These are phyloP conservation scores for Rhodotorula sp. DNA, from an alignment of 1,284 basidiomycete genomes.

Conservation along the genomic window DNA sequence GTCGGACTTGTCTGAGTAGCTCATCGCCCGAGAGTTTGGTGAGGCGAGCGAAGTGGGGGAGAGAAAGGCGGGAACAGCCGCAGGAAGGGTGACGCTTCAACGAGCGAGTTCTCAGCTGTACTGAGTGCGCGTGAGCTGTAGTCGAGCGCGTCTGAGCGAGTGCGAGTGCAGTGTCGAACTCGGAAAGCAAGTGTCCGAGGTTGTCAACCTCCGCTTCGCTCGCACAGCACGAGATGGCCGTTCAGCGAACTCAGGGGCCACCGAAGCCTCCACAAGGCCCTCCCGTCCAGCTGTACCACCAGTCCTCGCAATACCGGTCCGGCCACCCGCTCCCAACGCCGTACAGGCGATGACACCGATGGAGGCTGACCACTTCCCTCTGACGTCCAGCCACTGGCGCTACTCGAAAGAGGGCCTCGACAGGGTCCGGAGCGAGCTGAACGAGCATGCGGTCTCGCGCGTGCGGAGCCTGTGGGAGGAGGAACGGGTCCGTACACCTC, in stretches of 20 bases:
- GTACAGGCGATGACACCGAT: neutral
- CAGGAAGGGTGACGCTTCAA: too few relatives aligned
- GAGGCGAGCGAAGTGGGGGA: neutral
- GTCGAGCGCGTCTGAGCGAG: neutral
- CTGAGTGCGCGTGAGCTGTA: neutral
- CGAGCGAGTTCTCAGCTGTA: too few relatives aligned
- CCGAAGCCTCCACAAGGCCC: too few relatives aligned
- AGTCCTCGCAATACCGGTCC: slow-evolving; percentile 75
- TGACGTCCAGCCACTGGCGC: slow-evolving; percentile 64
- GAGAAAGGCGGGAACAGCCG: neutral
- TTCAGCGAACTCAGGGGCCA: neutral
- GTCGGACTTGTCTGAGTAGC: slow-evolving; percentile 4
- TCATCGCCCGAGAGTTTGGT: slow-evolving; percentile 6
- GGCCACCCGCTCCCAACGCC: neutral
- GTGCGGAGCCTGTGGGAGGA: slow-evolving; percentile 74
- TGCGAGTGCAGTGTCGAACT: neutral
- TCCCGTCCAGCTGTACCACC: slow-evolving; percentile 63
- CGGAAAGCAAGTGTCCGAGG: neutral
- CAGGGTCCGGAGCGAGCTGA: slow-evolving; percentile 61
- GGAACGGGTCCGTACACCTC: slow-evolving; percentile 63
- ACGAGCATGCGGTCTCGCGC: slow-evolving; percentile 66
- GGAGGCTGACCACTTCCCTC: neutral
- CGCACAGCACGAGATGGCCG: slow-evolving; percentile 5
- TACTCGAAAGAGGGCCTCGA: slow-evolving; percentile 70
- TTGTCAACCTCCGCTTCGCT: neutral